Percentiles rank a stretch among this genome's conserved stretches.
phyloP scores from a whole-genome alignment of 2,329 filamentous ascomycete genomes.

The Penicillium expansum region DNA sequence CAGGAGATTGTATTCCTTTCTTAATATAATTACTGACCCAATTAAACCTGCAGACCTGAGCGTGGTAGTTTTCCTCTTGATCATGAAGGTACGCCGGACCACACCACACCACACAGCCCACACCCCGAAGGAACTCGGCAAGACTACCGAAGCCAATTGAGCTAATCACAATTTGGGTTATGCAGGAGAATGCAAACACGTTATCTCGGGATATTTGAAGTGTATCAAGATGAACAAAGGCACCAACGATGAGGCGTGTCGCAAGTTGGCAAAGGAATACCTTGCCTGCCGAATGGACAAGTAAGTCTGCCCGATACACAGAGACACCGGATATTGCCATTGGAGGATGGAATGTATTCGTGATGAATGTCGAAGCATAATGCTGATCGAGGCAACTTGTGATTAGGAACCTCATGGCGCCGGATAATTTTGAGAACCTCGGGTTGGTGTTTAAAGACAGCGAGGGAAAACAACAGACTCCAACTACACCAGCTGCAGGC shows the following conservation, averaged over 20 bases:
- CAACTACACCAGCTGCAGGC: background rate
- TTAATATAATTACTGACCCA: conserved; percentile 4
- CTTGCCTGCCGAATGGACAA: conserved; percentile 90
- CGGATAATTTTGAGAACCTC: conserved; percentile 90
- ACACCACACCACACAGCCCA: background rate
- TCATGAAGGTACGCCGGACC: conserved; percentile 64
- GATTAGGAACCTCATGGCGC: conserved; percentile 85
- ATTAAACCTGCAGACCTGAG: conserved; percentile 62
- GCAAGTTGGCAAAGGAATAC: conserved; percentile 82
- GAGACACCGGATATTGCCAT: background rate
- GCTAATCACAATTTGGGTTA: background rate
- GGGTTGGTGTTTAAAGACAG: conserved; percentile 64
- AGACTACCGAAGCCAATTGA: background rate
- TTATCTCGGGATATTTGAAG: conserved; percentile 79
- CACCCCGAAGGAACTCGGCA: background rate
- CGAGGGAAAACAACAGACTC: conserved; percentile 14
- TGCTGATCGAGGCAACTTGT: conserved; percentile 4
- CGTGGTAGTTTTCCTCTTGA: conserved; percentile 95
- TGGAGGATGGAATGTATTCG: background rate
- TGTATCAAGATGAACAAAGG: conserved; percentile 84
- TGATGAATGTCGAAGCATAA: background rate
- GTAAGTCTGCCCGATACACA: conserved; percentile 51
- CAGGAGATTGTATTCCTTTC: background rate
- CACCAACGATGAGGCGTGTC: conserved; percentile 81
- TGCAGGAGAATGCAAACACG: conserved; percentile 83